A percentile compares a stretch with the other conserved stretches of the same genome.
Evolutionary conservation across 768 basidiomycete genomes (phyloP).

Genomic region (Lactarius deliciosus): DNA sequence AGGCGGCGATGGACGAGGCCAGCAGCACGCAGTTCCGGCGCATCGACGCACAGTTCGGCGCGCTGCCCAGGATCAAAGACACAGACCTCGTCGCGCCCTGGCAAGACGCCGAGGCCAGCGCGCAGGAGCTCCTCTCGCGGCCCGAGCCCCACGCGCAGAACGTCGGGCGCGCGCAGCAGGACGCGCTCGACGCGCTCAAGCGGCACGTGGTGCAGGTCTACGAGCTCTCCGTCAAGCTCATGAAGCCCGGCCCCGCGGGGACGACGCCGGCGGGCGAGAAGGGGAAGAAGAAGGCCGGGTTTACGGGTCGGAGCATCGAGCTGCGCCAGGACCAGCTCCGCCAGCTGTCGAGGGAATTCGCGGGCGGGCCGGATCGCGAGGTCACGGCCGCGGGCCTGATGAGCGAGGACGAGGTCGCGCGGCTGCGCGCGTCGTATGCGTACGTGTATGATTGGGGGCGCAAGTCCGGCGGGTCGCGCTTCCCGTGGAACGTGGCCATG

Average conservation of each 20-base stretch:
- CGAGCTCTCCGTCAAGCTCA: not conserved
- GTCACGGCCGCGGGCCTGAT: constrained; percentile 26
- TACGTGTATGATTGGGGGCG: constrained; percentile 42
- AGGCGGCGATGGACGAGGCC: constrained; percentile 32
- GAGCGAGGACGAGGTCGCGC: constrained; percentile 37
- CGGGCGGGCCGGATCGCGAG: constrained; percentile 34
- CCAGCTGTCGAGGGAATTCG: constrained; percentile 44
- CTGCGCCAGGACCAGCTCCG: constrained; percentile 50
- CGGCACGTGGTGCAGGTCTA: not conserved
- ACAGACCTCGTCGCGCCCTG: constrained; percentile 41
- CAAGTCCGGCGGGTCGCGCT: constrained; percentile 35
- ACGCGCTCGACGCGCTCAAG: constrained; percentile 18
- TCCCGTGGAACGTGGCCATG: constrained; percentile 58
- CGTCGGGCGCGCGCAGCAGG: constrained; percentile 28
- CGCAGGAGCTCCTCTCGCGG: constrained; percentile 33
- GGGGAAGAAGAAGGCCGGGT: constrained; percentile 27
- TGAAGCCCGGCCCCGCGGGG: not conserved
- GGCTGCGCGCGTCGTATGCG: constrained; percentile 52
- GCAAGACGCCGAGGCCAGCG: constrained; percentile 35
- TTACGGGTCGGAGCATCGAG: constrained; percentile 45
- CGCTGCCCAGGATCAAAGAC: constrained; percentile 28
- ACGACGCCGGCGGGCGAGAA: not conserved
- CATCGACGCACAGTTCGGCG: constrained; percentile 37
- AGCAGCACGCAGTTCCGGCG: constrained; percentile 29
- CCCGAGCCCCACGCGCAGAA: constrained; percentile 43